Conservation (phyloP, 2,329 filamentous ascomycete genomes). For the Pochonia chlamydosporia region DNA sequence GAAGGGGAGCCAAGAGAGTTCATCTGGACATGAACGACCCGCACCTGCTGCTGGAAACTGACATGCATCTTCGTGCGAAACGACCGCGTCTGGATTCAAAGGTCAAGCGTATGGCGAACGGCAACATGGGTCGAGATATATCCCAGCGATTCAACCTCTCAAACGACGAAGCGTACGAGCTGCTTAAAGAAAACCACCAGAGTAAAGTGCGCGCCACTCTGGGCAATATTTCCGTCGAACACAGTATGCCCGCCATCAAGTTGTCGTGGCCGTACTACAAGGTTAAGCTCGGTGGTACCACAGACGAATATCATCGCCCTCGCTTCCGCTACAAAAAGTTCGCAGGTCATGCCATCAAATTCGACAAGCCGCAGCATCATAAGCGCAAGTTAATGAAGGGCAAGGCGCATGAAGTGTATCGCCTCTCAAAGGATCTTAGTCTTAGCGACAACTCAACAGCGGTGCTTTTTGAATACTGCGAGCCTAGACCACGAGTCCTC, state of each 20-base stretch:
- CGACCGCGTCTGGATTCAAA: conserved; percentile 50
- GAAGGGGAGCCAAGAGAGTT: conserved; percentile 70
- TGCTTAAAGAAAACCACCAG: conserved; percentile 93
- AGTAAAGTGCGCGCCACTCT: conserved; percentile 92
- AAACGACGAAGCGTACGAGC: conserved; percentile 92
- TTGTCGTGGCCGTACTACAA: conserved; percentile 96
- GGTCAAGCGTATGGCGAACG: conserved; percentile 61
- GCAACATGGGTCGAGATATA: conserved; percentile 66
- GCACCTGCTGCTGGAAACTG: conserved; percentile 75
- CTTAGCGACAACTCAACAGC: conserved; percentile 84
- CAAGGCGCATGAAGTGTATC: conserved; percentile 73
- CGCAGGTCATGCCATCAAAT: conserved; percentile 62
- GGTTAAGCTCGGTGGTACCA: conserved; percentile 71
- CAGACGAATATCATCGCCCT: conserved; percentile 77
- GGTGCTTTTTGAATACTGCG: conserved; percentile 89
- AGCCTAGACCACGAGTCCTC: conserved; percentile 84
- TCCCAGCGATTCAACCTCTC: conserved; percentile 88
- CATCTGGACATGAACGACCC: conserved; percentile 85
- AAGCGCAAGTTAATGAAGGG: conserved; percentile 82
- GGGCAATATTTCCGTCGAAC: conserved; percentile 87
- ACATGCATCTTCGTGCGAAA: conserved; percentile 57
- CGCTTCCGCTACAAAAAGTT: conserved; percentile 65
- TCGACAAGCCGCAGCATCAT: conserved; percentile 63
- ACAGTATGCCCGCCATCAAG: conserved; percentile 85
- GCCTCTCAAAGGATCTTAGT: conserved; percentile 73